Evolutionary conservation across 2,329 filamentous ascomycete species (phyloP).

Genomic region (Pestalotiopsis sp.): DNA sequence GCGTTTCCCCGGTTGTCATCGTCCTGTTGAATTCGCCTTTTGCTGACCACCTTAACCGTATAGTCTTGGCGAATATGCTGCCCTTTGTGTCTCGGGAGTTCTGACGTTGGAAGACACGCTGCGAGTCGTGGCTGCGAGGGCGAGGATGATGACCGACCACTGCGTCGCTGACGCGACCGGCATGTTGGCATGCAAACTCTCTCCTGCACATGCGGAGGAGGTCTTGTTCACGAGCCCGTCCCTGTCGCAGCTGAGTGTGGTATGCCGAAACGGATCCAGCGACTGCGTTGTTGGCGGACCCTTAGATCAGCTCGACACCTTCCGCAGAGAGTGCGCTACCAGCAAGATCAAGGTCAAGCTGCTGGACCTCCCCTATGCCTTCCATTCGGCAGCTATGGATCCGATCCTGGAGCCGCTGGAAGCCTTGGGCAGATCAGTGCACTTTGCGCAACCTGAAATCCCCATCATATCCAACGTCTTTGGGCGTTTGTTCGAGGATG

Average conservation of each 20-base stretch:
- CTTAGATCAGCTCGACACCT: slow-evolving; percentile 9
- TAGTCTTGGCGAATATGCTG: slow-evolving; percentile 20
- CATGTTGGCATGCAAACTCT: slow-evolving; percentile 17
- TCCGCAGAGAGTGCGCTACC: slow-evolving; percentile 11
- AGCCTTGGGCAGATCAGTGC: slow-evolving; percentile 1
- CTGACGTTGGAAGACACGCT: slow-evolving; percentile 13
- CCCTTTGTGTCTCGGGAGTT: slow-evolving; percentile 16
- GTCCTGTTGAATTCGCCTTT: neutral
- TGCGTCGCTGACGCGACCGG: slow-evolving; percentile 14
- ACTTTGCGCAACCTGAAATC: slow-evolving; percentile 15
- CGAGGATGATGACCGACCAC: slow-evolving; percentile 17
- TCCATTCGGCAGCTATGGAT: slow-evolving; percentile 20
- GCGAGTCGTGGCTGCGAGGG: slow-evolving; percentile 16
- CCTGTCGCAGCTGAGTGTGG: slow-evolving; percentile 13
- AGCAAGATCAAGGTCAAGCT: slow-evolving; percentile 15
- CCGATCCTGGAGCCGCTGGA: slow-evolving; percentile 15
- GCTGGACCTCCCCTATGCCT: slow-evolving; percentile 17
- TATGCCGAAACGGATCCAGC: slow-evolving; percentile 18
- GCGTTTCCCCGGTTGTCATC: neutral
- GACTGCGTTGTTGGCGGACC: slow-evolving; percentile 22
- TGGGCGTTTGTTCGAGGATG: slow-evolving; percentile 4
- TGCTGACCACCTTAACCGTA: neutral
- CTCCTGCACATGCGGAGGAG: slow-evolving; percentile 1
- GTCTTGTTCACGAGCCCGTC: slow-evolving; percentile 3
- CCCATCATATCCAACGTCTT: slow-evolving; percentile 20